Conservation (phyloP, 257 asterid species). For the Misopates orontium region DNA sequence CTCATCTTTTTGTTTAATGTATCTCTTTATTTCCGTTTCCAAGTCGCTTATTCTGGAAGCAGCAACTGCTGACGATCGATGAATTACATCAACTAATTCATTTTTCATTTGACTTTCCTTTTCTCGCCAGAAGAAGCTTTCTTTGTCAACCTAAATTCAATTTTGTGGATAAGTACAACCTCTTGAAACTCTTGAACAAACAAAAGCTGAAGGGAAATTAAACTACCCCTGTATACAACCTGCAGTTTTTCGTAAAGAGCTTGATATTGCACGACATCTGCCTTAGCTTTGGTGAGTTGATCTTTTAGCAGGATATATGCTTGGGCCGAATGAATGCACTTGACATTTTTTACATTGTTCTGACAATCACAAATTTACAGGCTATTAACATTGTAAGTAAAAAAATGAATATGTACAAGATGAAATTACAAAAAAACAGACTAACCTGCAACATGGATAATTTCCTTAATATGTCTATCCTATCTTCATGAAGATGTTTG, state of each 20-base stretch:
- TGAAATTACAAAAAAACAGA: slow-evolving; percentile 26
- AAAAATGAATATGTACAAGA: slow-evolving; percentile 16
- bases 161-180: slow-evolving; percentile 25
- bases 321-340: slow-evolving; percentile 65
- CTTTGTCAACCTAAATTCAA: slow-evolving; percentile 73
- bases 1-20: slow-evolving; percentile 46
- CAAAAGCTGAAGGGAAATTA: slow-evolving; percentile 29
- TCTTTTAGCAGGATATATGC: slow-evolving; percentile 71
- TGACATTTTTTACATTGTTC: slow-evolving; percentile 76
- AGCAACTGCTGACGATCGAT: slow-evolving; percentile 66
- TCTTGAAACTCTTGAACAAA: slow-evolving; percentile 15
- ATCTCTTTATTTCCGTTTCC: slow-evolving; percentile 66
- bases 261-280: slow-evolving; percentile 66
- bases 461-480: slow-evolving; percentile 68
- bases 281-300: slow-evolving; percentile 78
- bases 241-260: slow-evolving; percentile 82
- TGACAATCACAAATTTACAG: slow-evolving; percentile 45
- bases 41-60: slow-evolving; percentile 74
- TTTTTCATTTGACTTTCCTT: slow-evolving; percentile 72
- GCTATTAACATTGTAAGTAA: slow-evolving; percentile 27
- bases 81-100: slow-evolving; percentile 74
- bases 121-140: slow-evolving; percentile 83
- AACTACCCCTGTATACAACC: slow-evolving; percentile 59
- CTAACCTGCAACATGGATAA: slow-evolving; percentile 77
- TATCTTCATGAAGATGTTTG: slow-evolving; percentile 77